Conservation (phyloP, 768 basidiomycete species). For the Phaeolepiota aurea region DNA sequence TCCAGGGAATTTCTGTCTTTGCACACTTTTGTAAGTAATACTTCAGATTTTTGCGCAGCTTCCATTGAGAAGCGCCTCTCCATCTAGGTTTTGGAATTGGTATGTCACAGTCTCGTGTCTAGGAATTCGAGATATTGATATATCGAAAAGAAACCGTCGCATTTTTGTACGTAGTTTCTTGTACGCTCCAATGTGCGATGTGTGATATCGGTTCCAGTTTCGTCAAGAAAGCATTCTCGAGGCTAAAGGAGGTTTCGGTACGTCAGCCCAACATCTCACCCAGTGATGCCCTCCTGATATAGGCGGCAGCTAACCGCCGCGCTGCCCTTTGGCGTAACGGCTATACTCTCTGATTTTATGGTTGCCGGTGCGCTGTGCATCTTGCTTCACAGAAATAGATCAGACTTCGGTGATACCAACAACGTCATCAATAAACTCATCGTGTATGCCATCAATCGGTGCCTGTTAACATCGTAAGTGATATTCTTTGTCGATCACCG, state of each 20-base stretch:
- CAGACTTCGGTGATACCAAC: constrained; percentile 33
- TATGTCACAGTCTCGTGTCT: constrained; percentile 9
- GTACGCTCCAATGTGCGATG: neutral
- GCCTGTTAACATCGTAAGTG: constrained; percentile 42
- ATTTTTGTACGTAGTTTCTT: constrained; percentile 20
- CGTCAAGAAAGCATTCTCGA: constrained; percentile 24
- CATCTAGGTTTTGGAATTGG: constrained; percentile 30
- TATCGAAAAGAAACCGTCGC: constrained; percentile 32
- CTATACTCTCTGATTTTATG: constrained; percentile 37
- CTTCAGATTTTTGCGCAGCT: neutral
- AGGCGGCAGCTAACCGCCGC: constrained; percentile 23
- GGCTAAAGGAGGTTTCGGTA: constrained; percentile 26
- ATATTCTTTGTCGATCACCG: no score
- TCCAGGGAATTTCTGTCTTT: constrained; percentile 22
- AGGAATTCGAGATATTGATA: no score
- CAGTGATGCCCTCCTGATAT: neutral
- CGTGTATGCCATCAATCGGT: constrained; percentile 41
- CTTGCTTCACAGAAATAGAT: constrained; percentile 29
- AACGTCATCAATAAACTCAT: constrained; percentile 35
- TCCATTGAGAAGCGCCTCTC: neutral
- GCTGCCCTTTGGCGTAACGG: constrained; percentile 35
- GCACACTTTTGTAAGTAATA: constrained; percentile 29
- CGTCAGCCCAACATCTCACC: constrained; percentile 5
- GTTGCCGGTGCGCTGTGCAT: constrained; percentile 35
- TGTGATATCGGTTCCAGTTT: constrained; percentile 18